Evolutionary conservation across 2,329 filamentous ascomycete genomes (phyloP), one percentile per base, ranked within the genome.

Genomic region (Endothia cerciana): DNA sequence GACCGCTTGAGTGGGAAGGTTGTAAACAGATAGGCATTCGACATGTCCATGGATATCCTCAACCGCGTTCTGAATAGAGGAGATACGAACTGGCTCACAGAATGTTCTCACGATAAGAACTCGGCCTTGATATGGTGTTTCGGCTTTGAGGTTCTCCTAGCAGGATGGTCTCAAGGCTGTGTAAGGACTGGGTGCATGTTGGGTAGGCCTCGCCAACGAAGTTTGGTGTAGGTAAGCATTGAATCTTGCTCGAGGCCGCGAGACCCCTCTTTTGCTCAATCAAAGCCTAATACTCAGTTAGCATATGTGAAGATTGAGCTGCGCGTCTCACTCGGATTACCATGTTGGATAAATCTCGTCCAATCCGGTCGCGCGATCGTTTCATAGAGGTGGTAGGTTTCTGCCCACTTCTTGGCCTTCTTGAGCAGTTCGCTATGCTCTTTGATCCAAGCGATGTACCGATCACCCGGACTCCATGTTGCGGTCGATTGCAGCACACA

Each of bases 11-110:
- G 53, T 1, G 13, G 53, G 53, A 6, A 68, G 3, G 43, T 68
- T 63, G 62, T 60, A 64, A 91, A 92, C n/a, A 91, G 91, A 1
- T 89, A 95, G 74, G 84, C 90, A 40, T 90, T 94, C 74, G 84
- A 92, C n/a, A 83, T 94, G 51, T 88, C 91, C 3, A 89, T 92
- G 49, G 80, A 93, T 2, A 88, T 94, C 43, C 80, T 95, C 8
- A 91, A 95, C 72, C 91, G 94, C 67, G 30, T 60, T 67, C 56
- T 65, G 55, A 25, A 68, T 62, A 3, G 69, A 60, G 3, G 13
- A 53, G 53, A 60, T 41, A 5, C 30, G n/a, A 19, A 45, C 57
- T 1, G 70, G 70, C 11, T 53, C 57, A 2, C 40, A 28, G 25
- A 68, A 64, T 0, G 68, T 47, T 28, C 58, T 63, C 3, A 68